Conservation (phyloP, 1,284 basidiomycete species). For the Ustilago nuda region DNA sequence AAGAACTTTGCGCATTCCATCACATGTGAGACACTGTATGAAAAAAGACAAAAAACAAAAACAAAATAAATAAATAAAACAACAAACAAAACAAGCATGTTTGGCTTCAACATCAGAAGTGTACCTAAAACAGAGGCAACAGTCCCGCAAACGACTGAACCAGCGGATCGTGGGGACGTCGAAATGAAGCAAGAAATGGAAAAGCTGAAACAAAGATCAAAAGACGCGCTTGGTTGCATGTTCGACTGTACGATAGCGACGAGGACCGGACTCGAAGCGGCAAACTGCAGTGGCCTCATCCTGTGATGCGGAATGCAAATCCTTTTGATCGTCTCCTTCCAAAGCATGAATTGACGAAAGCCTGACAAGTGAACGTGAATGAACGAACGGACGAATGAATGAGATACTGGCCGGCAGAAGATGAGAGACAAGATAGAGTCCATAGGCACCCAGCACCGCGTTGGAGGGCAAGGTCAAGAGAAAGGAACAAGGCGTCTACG, state of each 20-base stretch:
- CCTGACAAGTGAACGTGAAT: not conserved
- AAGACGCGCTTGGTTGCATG: constrained; percentile 5
- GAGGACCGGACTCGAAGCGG: constrained; percentile 29
- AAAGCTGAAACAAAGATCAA: constrained; percentile 6
- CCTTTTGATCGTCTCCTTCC: constrained; percentile 32
- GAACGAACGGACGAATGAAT: constrained; percentile 3
- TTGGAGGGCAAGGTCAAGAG: not conserved
- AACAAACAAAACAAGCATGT: not conserved
- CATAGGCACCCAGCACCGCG: constrained; percentile 22
- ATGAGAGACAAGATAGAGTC: constrained; percentile 16
- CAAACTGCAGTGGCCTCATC: not conserved
- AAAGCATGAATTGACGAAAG: constrained; percentile 9
- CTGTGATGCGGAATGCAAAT: not conserved
- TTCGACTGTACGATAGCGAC: constrained; percentile 6
- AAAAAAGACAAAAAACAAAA: constrained; percentile 2
- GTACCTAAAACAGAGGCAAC: constrained; percentile 13
- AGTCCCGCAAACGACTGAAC: constrained; percentile 38
- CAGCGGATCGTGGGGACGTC: constrained; percentile 40
- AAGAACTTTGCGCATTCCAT: constrained; percentile 13
- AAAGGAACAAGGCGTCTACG: constrained; percentile 1
- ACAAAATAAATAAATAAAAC: not conserved
- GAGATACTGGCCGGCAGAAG: constrained; percentile 26
- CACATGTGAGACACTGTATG: constrained; percentile 13
- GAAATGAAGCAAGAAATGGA: constrained; percentile 7
- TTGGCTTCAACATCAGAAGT: not conserved